Conservation (phyloP, 2,329 filamentous ascomycete species). For the Fusarium protoensiforme region DNA sequence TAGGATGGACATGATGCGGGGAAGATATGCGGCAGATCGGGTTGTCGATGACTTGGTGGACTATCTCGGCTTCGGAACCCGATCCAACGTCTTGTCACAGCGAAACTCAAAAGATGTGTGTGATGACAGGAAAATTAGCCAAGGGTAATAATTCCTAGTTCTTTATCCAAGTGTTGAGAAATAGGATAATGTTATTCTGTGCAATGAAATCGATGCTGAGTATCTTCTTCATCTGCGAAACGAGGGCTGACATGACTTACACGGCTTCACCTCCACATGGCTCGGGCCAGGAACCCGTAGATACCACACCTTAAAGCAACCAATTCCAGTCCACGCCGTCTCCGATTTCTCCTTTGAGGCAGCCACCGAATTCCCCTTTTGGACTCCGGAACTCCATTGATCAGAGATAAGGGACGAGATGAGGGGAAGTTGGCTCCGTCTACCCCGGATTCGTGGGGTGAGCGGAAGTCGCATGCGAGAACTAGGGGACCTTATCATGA, state of each 20-base stretch:
- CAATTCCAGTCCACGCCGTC: neutral
- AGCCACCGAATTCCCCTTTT: neutral
- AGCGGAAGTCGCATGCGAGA: neutral
- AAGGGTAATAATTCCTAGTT: neutral
- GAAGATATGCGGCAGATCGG: neutral
- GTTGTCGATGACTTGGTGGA: neutral
- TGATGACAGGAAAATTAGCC: neutral
- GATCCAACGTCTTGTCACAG: neutral
- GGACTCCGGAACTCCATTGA: neutral
- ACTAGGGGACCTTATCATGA: neutral
- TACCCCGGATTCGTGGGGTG: neutral
- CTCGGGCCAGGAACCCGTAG: constrained; percentile 14
- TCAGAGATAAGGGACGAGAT: neutral
- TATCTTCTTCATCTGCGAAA: neutral
- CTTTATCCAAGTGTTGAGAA: neutral
- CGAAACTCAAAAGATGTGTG: neutral
- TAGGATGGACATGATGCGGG: neutral
- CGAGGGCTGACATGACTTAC: constrained; percentile 1
- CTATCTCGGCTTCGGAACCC: neutral
- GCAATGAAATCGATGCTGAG: neutral
- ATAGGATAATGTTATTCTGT: neutral
- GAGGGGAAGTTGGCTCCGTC: neutral
- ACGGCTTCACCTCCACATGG: neutral
- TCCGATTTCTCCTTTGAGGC: neutral
- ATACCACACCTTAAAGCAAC: neutral